Conservation (phyloP, 2,329 filamentous ascomycete genomes). For the Sarocladium kiliense region DNA sequence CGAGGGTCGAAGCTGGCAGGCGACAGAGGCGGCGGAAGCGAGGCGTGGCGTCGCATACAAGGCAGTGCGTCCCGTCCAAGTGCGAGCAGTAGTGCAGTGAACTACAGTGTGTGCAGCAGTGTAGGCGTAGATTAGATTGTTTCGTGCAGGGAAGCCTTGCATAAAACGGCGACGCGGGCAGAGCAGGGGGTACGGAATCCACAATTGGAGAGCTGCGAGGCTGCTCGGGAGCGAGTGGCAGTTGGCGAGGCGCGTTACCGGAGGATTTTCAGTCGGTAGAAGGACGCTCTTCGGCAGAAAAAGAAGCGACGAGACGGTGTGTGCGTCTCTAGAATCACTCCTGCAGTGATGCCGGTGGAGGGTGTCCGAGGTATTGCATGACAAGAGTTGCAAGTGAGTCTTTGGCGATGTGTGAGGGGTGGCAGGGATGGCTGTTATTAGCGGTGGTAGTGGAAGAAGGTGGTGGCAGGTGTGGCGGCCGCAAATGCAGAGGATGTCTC, state of each 20-base stretch:
- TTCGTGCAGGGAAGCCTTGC: slow-evolving; percentile 10
- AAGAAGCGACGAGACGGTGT: neutral
- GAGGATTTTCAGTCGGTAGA: neutral
- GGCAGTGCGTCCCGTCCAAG: neutral
- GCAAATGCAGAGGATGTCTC: neutral
- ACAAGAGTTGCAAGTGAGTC: neutral
- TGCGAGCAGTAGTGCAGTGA: neutral
- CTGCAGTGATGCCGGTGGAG: slow-evolving; percentile 1
- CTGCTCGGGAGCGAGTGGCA: neutral
- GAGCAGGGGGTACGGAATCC: neutral
- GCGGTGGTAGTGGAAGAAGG: neutral
- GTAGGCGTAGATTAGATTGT: slow-evolving; percentile 5
- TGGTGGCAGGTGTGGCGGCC: neutral
- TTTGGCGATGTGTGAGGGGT: slow-evolving; percentile 6
- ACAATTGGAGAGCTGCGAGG: slow-evolving; percentile 3
- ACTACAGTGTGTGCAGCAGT: neutral
- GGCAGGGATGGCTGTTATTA: slow-evolving; percentile 3
- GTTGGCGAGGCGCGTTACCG: neutral
- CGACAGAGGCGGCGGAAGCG: neutral
- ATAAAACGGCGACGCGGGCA: slow-evolving; percentile 5
- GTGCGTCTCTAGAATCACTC: slow-evolving; percentile 7
- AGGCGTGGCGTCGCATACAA: slow-evolving; percentile 2
- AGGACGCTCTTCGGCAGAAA: neutral
- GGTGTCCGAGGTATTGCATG: slow-evolving; percentile 2
- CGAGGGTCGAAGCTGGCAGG: neutral